These are phyloP conservation scores for Lenzites betulinus DNA, from an alignment of 768 basidiomycete genomes.

Conservation along the genomic window DNA sequence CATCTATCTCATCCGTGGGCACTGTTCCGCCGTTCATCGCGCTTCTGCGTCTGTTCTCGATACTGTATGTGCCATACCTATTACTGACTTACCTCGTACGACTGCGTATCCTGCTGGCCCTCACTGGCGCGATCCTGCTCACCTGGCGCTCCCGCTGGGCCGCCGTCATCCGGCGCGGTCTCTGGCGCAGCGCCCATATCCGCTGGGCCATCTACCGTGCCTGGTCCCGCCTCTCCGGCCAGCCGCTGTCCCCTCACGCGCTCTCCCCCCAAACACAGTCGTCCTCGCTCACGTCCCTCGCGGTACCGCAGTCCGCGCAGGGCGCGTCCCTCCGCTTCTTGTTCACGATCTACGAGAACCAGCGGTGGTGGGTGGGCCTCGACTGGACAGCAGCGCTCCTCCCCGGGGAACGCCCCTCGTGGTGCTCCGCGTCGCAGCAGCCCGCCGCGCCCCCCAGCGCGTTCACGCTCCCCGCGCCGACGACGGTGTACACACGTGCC, in stretches of 20 bases:
- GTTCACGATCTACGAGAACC: constrained; percentile 92
- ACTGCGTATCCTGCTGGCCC: constrained; percentile 59
- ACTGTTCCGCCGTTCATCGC: constrained; percentile 32
- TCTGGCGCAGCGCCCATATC: constrained; percentile 68
- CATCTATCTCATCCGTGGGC: constrained; percentile 32
- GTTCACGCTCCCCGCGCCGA: constrained; percentile 65
- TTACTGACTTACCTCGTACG: constrained; percentile 63
- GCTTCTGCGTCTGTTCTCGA: constrained; percentile 56
- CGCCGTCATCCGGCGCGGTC: constrained; percentile 48
- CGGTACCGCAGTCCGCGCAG: background rate
- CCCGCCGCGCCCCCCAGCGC: constrained; percentile 71
- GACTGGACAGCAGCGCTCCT: constrained; percentile 95
- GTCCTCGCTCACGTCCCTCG: constrained; percentile 20
- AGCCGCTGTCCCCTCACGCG: constrained; percentile 44
- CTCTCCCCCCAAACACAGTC: constrained; percentile 32
- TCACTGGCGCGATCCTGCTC: constrained; percentile 59
- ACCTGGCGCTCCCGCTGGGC: constrained; percentile 73
- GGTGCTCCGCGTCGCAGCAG: constrained; percentile 62
- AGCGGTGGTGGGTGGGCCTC: constrained; percentile 97
- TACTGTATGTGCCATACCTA: constrained; percentile 68
- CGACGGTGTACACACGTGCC: constrained; percentile 55
- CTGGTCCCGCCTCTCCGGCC: constrained; percentile 55
- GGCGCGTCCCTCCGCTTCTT: constrained; percentile 61
- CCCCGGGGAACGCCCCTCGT: constrained; percentile 87
- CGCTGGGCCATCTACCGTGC: constrained; percentile 60